phyloP scores from a whole-genome alignment of 495 filamentous ascomycete species.

The Tetracladium setigerum region DNA sequence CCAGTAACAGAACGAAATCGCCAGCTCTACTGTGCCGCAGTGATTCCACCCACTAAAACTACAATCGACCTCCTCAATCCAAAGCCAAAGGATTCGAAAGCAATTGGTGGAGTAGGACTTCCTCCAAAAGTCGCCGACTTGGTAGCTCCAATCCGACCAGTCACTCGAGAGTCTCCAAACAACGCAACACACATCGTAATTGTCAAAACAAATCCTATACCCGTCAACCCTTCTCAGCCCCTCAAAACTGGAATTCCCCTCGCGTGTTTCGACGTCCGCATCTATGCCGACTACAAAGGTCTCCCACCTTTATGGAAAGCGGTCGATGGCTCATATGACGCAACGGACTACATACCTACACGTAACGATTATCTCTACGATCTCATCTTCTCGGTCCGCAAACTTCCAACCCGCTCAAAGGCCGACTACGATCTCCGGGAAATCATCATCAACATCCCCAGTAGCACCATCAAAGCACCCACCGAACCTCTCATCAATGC shows the following conservation, averaged over 20 bases:
- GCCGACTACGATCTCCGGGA: background rate
- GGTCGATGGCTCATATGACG: background rate
- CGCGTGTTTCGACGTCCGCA: background rate
- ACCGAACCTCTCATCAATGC: background rate
- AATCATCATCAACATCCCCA: slow-evolving; percentile 1
- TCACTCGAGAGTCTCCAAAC: too few species aligned
- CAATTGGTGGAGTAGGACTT: too few species aligned
- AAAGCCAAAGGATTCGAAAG: too few species aligned
- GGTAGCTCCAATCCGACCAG: too few species aligned
- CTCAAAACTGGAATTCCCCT: background rate
- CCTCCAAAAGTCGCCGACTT: too few species aligned
- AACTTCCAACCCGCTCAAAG: background rate
- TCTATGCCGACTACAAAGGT: background rate
- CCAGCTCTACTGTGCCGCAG: too few species aligned
- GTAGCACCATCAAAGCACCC: background rate
- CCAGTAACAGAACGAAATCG: too few species aligned
- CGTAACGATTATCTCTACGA: background rate
- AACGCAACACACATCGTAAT: too few species aligned
- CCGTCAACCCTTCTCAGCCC: background rate
- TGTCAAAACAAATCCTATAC: too few species aligned
- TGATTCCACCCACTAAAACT: too few species aligned
- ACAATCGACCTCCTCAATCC: too few species aligned
- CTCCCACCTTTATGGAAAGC: background rate
- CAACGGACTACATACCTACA: background rate
- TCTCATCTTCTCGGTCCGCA: slow-evolving; percentile 1